These are phyloP conservation scores for Naganishia onofrii DNA, from an alignment of 768 basidiomycete species.

Conservation along the genomic window DNA sequence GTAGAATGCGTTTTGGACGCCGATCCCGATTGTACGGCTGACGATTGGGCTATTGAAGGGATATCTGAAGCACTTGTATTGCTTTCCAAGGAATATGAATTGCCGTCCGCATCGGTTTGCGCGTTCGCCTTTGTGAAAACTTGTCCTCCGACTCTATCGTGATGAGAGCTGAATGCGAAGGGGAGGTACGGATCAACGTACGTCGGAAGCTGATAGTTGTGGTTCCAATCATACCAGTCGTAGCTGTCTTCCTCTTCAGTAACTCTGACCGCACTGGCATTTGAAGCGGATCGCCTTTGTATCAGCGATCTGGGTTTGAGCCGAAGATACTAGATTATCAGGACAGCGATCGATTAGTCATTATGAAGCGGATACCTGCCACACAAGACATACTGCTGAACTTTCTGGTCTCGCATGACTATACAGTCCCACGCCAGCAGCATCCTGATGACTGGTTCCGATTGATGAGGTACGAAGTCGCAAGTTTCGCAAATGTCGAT, in stretches of 20 bases:
- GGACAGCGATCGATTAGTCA: background rate
- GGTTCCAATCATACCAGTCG: slow-evolving; percentile 26
- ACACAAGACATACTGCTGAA: background rate
- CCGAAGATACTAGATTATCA: slow-evolving; percentile 9
- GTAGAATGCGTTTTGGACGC: background rate
- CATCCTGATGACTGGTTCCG: background rate
- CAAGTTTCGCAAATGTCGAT: slow-evolving; percentile 14
- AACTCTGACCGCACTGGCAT: slow-evolving; percentile 6
- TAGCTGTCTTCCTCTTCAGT: slow-evolving; percentile 17
- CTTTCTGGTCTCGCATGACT: background rate
- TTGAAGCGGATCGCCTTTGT: slow-evolving; percentile 6
- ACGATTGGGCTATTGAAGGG: background rate
- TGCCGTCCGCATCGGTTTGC: background rate
- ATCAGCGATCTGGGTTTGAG: slow-evolving; percentile 4
- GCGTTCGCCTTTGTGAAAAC: background rate
- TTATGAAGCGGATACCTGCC: background rate
- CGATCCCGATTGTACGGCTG: background rate
- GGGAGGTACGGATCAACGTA: slow-evolving; percentile 24
- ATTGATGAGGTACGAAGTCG: slow-evolving; percentile 10
- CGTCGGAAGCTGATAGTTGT: slow-evolving; percentile 24
- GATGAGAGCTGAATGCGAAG: slow-evolving; percentile 18
- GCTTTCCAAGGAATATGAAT: background rate
- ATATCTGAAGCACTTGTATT: background rate
- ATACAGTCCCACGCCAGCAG: background rate
- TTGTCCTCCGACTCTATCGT: slow-evolving; percentile 9